Evolutionary conservation across 306 rosid genomes (phyloP), one percentile per base, ranked within the genome.

Genomic region (Luffa aegyptiaca): DNA sequence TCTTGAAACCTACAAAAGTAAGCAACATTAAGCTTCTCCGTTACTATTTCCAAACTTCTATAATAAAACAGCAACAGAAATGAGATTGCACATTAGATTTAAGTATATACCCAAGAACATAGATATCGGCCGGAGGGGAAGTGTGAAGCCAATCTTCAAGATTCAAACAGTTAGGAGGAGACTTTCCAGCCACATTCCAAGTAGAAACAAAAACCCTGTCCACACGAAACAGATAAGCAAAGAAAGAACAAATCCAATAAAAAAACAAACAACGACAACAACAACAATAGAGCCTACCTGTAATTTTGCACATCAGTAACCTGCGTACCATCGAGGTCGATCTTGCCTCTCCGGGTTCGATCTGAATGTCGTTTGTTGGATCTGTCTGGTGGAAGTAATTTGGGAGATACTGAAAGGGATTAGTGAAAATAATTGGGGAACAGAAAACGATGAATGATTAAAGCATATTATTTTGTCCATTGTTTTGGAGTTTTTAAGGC

Each of bases 131-230:
- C 3, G 99, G 97, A 12, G 94, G 94, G 71, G 98, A 96, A 16
- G 93, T 84, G 83, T 96, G 98, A 82, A 96, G 99, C 99, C 99
- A 96, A 81, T 96, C 99, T 89, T 93, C 98, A 6, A 96, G 90
- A 84, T 80, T 91, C 86, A 96, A 81, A 86, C 88, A 80, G 82
- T 88, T 86, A 3, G 99, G 96, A 81, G 99, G 99, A 63, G 98
- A 84, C 83, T 93, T 93, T 78, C 99, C 99, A 41, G 94, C 99
- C 35, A 96, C 99, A 86, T 96, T 96, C 99, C 99, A 96, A 52
- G 99, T 96, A 17, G 98, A 97, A 52, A 85, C 92, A 57, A 93
- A 91, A 82, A 96, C 84, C 82, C 99, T 96, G 82, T 48, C 59
- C 78, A 65, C 53, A 80, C 7, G 9, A 81, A 69, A 78, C 75